Percentiles rank a stretch among this genome's conserved stretches.
phyloP scores from a whole-genome alignment of 2,329 filamentous ascomycete species.

The Colletotrichum scovillei region DNA sequence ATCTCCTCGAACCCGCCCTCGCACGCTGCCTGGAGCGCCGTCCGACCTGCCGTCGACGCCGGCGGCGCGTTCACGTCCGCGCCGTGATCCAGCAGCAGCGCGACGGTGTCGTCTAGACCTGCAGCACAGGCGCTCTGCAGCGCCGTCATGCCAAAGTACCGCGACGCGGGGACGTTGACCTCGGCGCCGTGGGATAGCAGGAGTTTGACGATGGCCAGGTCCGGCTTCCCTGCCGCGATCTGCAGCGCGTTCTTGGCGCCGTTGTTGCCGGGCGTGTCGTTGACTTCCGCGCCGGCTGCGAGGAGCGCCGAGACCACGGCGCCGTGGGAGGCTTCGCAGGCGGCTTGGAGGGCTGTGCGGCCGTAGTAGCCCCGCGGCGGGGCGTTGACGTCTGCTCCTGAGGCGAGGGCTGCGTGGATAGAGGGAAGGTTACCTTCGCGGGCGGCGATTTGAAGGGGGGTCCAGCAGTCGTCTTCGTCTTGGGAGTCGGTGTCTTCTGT shows the following conservation, averaged over 20 bases:
- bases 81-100: constrained; percentile 43
- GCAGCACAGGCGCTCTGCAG: constrained; percentile 50
- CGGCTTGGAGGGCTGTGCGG: constrained; percentile 51
- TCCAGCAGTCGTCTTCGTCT: constrained; percentile 47
- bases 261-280: constrained; percentile 47
- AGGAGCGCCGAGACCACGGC: constrained; percentile 44
- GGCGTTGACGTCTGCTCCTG: constrained; percentile 45
- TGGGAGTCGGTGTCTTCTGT: not conserved
- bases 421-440: constrained; percentile 43
- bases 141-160: constrained; percentile 50
- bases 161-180: constrained; percentile 43
- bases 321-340: constrained; percentile 42
- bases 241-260: constrained; percentile 52
- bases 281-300: constrained; percentile 44
- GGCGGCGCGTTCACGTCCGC: constrained; percentile 46
- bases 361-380: constrained; percentile 48
- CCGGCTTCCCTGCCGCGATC: constrained; percentile 46
- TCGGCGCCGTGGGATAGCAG: constrained; percentile 45
- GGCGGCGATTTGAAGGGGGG: constrained; percentile 47
- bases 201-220: constrained; percentile 38
- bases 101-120: constrained; percentile 41
- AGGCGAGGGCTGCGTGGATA: constrained; percentile 41
- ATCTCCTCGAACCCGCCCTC: constrained; percentile 23
- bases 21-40: constrained; percentile 40
- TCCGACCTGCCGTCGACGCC: constrained; percentile 36